Conservation (phyloP, 305 asterid genomes). For the Salvia sclarea region DNA sequence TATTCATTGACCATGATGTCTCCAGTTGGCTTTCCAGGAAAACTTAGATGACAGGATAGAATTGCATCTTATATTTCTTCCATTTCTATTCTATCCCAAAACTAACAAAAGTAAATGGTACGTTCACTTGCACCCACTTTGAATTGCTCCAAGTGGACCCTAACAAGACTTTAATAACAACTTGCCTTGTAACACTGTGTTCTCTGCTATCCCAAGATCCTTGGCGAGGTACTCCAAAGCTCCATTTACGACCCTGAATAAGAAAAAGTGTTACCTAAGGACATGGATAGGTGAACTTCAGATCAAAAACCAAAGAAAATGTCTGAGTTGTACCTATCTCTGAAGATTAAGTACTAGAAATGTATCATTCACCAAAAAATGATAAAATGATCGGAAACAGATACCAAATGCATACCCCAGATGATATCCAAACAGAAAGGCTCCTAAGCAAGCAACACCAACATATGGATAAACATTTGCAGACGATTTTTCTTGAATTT, state of each 20-base stretch:
- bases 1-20: background rate
- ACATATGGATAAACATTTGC: conserved; percentile 83
- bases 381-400: background rate
- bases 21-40: background rate
- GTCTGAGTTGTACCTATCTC: background rate
- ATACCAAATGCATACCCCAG: conserved; percentile 59
- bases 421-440: conserved; percentile 90
- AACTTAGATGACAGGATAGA: background rate
- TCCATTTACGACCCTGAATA: conserved; percentile 91
- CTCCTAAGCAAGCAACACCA: conserved; percentile 91
- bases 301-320: background rate
- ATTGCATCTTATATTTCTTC: background rate
- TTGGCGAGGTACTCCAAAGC: conserved; percentile 82
- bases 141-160: background rate
- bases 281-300: background rate
- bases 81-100: background rate
- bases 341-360: background rate
- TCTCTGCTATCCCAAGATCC: conserved; percentile 86
- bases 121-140: background rate
- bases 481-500: conserved; percentile 59
- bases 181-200: conserved; percentile 85
- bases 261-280: conserved; percentile 18
- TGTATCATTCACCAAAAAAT: background rate
- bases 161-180: conserved; percentile 23
- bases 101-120: background rate